Evolutionary conservation across 192 early-diverging fungal genomes (phyloP).

Genomic region (Coemansia pectinata): DNA sequence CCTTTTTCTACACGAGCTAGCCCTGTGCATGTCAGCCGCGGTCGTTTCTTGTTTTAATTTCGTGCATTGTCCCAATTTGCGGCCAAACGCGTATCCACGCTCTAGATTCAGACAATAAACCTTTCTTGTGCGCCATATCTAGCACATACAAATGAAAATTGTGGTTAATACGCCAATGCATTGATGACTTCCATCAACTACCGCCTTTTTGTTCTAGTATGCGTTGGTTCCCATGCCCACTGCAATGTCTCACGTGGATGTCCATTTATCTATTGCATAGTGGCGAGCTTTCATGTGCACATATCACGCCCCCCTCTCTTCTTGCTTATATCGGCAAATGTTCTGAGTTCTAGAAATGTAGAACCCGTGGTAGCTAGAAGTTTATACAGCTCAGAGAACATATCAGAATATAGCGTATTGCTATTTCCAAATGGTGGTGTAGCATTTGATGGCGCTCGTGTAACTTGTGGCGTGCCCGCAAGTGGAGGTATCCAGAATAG

Average conservation of each 20-base stretch:
- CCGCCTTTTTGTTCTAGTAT: neutral
- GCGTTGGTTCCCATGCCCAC: neutral
- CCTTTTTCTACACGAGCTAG: neutral
- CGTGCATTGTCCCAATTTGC: neutral
- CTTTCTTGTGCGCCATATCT: neutral
- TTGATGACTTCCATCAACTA: neutral
- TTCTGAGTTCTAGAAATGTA: neutral
- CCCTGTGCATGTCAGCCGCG: neutral
- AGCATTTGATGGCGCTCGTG: neutral
- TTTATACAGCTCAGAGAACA: neutral
- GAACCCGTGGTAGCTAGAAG: neutral
- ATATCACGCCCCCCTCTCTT: neutral
- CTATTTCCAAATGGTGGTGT: neutral
- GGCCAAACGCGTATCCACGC: neutral
- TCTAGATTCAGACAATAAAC: neutral
- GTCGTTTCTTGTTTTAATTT: neutral
- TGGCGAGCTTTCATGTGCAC: conserved; percentile 2
- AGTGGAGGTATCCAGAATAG: neutral
- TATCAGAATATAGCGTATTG: neutral
- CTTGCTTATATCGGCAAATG: neutral
- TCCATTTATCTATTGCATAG: neutral
- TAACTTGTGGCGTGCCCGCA: neutral
- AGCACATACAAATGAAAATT: neutral
- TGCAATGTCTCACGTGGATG: neutral
- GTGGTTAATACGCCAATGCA: conserved; percentile 2